These are phyloP conservation scores for Escallonia herrerae DNA, from an alignment of 129 eudicot species.

Conservation along the genomic window DNA sequence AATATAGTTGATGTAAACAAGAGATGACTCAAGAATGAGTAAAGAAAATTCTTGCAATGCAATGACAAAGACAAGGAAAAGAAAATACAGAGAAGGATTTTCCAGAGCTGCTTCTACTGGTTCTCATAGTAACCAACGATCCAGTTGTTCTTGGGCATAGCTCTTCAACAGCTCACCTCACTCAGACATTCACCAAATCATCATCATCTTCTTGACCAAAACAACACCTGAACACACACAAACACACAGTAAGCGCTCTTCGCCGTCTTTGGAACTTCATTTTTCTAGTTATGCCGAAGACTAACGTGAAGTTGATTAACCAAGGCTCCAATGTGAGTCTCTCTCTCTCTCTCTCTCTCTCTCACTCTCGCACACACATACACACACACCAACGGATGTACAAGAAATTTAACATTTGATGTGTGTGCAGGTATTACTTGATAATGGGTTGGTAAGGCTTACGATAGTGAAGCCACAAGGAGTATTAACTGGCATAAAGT, in stretches of 20 bases:
- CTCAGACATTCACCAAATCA: neutral
- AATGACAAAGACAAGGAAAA: neutral
- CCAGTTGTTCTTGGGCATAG: constrained; percentile 10
- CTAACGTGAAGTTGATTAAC: constrained; percentile 21
- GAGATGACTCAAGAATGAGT: neutral
- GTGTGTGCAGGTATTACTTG: constrained; percentile 24
- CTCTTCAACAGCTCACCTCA: neutral
- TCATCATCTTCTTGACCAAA: neutral
- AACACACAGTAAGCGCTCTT: neutral
- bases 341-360: neutral
- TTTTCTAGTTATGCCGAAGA: constrained; percentile 18
- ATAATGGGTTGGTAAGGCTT: constrained; percentile 34
- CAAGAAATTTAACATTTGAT: neutral
- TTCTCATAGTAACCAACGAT: constrained; percentile 2
- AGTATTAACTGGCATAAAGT: constrained; percentile 32
- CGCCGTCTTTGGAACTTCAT: neutral
- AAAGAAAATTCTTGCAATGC: neutral
- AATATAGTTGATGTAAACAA: constrained; percentile 1
- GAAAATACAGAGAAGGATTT: neutral
- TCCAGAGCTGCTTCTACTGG: neutral
- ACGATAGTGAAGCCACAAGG: constrained; percentile 40
- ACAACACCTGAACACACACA: too few species aligned
- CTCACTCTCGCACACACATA: neutral
- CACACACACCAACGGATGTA: neutral
- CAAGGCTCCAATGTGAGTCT: constrained; percentile 28